These are phyloP conservation scores for Mallotus nudiflorus DNA, from an alignment of 345 rosid species.

Conservation along the genomic window DNA sequence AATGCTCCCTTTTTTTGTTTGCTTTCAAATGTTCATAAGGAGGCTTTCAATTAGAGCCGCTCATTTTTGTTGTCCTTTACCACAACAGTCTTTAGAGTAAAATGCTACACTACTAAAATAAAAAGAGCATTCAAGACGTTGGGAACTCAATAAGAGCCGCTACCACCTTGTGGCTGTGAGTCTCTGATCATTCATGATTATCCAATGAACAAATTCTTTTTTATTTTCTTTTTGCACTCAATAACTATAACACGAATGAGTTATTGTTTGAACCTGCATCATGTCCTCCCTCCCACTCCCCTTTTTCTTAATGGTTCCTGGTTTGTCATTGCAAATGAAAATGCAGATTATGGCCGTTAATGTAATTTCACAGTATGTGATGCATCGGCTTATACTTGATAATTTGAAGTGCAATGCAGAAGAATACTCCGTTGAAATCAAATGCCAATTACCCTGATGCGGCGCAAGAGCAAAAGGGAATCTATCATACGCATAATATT, in stretches of 20 bases:
- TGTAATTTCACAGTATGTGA: background rate
- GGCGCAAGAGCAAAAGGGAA: conserved; percentile 36
- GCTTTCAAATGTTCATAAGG: background rate
- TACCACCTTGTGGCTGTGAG: no score
- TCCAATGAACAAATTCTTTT: no score
- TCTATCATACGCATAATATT: conserved; percentile 20
- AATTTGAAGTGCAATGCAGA: conserved; percentile 44
- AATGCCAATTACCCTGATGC: conserved; percentile 27
- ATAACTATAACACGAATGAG: no score
- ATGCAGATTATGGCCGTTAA: background rate
- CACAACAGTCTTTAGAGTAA: background rate
- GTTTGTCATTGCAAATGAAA: no score
- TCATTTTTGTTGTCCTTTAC: background rate
- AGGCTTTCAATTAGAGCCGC: background rate
- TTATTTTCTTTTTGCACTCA: no score
- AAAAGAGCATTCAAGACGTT: background rate
- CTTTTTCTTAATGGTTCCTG: no score
- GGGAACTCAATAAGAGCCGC: background rate
- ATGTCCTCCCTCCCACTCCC: no score
- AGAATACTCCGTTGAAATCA: conserved; percentile 25
- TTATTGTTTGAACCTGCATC: no score
- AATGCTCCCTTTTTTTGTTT: background rate
- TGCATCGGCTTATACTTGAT: conserved; percentile 21
- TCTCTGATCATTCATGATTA: no score
- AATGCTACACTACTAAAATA: background rate